A percentile compares a stretch with the other conserved stretches of the same genome.
Evolutionary conservation across 805 yeast genomes (phyloP).

Genomic region (Cyberlindnera subsufficiens): DNA sequence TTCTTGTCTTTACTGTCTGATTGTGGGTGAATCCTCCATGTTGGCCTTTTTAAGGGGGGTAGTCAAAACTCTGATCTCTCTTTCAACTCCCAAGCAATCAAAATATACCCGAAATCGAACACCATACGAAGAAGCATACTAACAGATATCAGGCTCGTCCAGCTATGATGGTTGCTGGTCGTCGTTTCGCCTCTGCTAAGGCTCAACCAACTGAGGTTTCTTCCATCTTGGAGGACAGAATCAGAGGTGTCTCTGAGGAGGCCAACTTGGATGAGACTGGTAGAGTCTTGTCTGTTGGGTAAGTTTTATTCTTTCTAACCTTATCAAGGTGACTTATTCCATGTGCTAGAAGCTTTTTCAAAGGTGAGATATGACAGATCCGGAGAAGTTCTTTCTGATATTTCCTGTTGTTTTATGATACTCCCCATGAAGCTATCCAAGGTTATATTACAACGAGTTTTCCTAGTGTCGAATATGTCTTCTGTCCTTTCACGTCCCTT

Average conservation of each 20-base stretch:
- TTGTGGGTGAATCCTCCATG: neutral
- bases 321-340: neutral
- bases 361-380: too few species aligned
- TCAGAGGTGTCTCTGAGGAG: constrained; percentile 98
- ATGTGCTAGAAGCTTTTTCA: too few species aligned
- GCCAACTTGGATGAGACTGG: constrained; percentile 99
- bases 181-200: constrained; percentile 86
- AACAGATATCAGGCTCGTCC: constrained; percentile 59
- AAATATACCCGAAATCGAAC: neutral
- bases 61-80: neutral
- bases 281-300: constrained; percentile 97
- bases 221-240: constrained; percentile 97
- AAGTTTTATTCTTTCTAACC: constrained; percentile 31
- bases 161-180: constrained; percentile 54
- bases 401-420: too few species aligned
- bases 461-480: too few species aligned
- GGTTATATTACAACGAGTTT: too few species aligned
- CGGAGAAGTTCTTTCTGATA: too few species aligned
- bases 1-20: too few species aligned
- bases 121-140: constrained; percentile 8
- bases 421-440: too few species aligned
- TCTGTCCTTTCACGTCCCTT: too few species aligned
- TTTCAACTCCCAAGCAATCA: too few species aligned
- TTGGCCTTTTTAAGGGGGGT: constrained; percentile 2
- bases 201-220: constrained; percentile 99